Evolutionary conservation across 805 yeast species (phyloP).

Genomic region (Starmerella floricola): DNA sequence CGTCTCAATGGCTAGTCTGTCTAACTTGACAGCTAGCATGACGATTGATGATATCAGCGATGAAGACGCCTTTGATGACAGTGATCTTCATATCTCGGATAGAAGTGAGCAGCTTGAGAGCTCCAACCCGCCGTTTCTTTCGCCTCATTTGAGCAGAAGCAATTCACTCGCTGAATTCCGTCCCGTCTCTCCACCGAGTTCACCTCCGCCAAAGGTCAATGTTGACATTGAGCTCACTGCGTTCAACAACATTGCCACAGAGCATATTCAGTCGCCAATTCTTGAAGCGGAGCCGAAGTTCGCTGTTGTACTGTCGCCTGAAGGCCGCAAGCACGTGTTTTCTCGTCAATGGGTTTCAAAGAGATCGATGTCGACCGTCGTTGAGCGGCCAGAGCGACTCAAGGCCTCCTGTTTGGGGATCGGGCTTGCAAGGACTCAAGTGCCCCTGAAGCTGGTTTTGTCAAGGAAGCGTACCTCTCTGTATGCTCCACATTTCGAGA

Average conservation of each 20-base stretch:
- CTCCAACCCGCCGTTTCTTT: no score
- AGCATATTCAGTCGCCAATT: neutral
- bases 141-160: neutral
- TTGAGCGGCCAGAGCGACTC: conserved; percentile 71
- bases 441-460: conserved; percentile 35
- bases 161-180: no score
- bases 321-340: conserved; percentile 58
- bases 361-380: conserved; percentile 52
- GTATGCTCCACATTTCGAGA: conserved; percentile 45
- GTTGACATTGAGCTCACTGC: neutral
- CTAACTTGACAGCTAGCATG: conserved; percentile 9
- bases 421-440: conserved; percentile 58
- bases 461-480: conserved; percentile 38
- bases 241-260: conserved; percentile 1
- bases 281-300: conserved; percentile 6
- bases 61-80: neutral
- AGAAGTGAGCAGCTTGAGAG: no score
- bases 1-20: conserved; percentile 1
- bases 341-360: conserved; percentile 68
- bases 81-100: neutral
- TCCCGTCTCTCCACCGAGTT: no score
- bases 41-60: conserved; percentile 1
- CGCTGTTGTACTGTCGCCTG: conserved; percentile 48
- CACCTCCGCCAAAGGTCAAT: neutral
- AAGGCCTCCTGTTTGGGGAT: conserved; percentile 69